A percentile compares a stretch with the other conserved stretches of the same genome.
These are phyloP conservation scores for Eryngium alpinum DNA, from an alignment of 140 eudicot genomes.

Conservation along the genomic window DNA sequence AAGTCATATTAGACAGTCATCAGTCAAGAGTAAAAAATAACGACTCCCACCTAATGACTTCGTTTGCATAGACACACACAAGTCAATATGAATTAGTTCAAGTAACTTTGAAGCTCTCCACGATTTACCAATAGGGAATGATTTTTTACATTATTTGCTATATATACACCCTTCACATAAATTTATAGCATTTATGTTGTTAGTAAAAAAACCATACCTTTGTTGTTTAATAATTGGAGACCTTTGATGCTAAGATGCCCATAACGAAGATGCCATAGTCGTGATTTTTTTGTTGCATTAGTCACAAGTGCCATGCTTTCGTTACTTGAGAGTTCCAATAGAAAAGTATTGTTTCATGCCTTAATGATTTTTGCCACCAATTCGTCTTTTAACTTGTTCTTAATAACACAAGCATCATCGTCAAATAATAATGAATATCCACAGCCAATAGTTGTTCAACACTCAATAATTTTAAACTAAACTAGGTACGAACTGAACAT, in stretches of 20 bases:
- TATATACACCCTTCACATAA: slow-evolving; percentile 5
- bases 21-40: not conserved
- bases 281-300: not conserved
- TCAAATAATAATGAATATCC: slow-evolving; percentile 10
- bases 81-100: slow-evolving; percentile 1
- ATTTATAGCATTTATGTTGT: not conserved
- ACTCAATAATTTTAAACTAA: slow-evolving; percentile 14
- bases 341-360: slow-evolving; percentile 17
- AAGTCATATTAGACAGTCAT: slow-evolving; percentile 10
- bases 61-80: not conserved
- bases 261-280: slow-evolving; percentile 14
- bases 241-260: slow-evolving; percentile 12
- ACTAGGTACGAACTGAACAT: slow-evolving; percentile 14
- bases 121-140: not conserved
- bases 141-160: not conserved
- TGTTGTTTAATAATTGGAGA: not conserved
- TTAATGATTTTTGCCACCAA: not conserved
- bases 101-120: slow-evolving; percentile 7
- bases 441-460: slow-evolving; percentile 7
- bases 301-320: not conserved
- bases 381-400: not conserved
- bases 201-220: not conserved
- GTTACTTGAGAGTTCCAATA: slow-evolving; percentile 1
- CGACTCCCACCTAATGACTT: not conserved
- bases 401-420: not conserved